Evolutionary conservation across 257 asterid species (phyloP).

Genomic region (Euphrasia confusa): DNA sequence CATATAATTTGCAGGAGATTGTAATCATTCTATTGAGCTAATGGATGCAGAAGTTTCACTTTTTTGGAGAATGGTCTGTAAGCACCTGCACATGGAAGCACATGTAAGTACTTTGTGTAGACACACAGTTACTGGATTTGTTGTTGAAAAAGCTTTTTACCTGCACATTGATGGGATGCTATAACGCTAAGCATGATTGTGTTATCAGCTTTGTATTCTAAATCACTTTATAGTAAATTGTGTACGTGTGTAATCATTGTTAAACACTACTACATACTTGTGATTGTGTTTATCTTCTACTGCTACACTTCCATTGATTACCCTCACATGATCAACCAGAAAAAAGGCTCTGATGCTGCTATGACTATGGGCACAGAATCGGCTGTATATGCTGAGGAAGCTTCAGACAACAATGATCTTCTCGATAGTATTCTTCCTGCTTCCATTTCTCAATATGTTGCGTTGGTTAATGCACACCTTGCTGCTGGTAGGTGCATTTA

Average conservation of each 20-base stretch:
- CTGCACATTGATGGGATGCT: slow-evolving; percentile 5
- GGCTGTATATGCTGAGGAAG: slow-evolving; percentile 88
- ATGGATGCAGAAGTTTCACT: slow-evolving; percentile 91
- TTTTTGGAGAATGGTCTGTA: slow-evolving; percentile 82
- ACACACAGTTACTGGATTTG: slow-evolving; percentile 13
- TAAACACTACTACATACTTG: not conserved
- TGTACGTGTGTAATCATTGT: not conserved
- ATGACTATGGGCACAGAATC: slow-evolving; percentile 82
- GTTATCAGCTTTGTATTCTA: not conserved
- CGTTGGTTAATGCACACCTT: slow-evolving; percentile 73
- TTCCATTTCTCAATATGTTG: slow-evolving; percentile 67
- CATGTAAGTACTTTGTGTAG: slow-evolving; percentile 48
- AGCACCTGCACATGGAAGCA: slow-evolving; percentile 70
- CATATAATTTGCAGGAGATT: slow-evolving; percentile 39
- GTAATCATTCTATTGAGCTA: slow-evolving; percentile 41
- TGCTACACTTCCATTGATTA: slow-evolving; percentile 8
- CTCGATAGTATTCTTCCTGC: slow-evolving; percentile 81
- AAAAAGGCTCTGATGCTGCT: slow-evolving; percentile 94
- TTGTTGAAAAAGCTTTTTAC: not conserved
- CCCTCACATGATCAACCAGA: slow-evolving; percentile 41
- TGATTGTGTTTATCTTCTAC: slow-evolving; percentile 1
- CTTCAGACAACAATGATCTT: slow-evolving; percentile 84
- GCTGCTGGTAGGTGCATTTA: slow-evolving; percentile 64
- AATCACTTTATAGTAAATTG: not conserved
- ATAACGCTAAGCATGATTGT: not conserved